phyloP scores from a whole-genome alignment of 106 monocot species.

The Dendrobium nobile region DNA sequence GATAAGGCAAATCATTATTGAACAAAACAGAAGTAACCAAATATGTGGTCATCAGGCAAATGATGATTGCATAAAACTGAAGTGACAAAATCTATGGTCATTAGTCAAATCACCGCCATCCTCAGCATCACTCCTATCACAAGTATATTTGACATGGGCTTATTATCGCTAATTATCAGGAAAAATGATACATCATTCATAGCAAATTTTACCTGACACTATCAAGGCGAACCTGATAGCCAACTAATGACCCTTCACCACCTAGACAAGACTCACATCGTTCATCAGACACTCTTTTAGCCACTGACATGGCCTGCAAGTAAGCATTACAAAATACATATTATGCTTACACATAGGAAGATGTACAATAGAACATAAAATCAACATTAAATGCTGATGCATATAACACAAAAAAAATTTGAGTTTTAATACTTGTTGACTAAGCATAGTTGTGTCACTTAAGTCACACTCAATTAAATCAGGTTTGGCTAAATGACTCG shows the following conservation, averaged over 20 bases:
- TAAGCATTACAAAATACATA: background rate
- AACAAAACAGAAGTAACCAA: background rate
- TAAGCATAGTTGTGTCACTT: background rate
- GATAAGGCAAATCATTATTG: background rate
- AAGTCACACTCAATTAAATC: too few species aligned
- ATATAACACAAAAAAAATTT: too few species aligned
- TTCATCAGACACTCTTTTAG: slow-evolving; percentile 94
- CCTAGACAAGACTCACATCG: slow-evolving; percentile 83
- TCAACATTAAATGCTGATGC: background rate
- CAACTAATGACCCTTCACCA: slow-evolving; percentile 64
- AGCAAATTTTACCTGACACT: slow-evolving; percentile 58
- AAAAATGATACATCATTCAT: background rate
- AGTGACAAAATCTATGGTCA: background rate
- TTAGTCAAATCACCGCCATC: background rate
- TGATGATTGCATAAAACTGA: background rate
- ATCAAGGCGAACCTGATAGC: slow-evolving; percentile 96
- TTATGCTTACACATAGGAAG: background rate
- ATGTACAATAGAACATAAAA: background rate
- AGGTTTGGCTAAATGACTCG: too few species aligned
- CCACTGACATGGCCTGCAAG: slow-evolving; percentile 84
- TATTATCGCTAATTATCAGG: background rate
- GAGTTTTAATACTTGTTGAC: background rate
- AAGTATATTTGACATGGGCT: background rate
- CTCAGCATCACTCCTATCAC: background rate
- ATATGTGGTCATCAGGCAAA: background rate